A percentile compares a stretch with the other conserved stretches of the same genome.
phyloP scores from a whole-genome alignment of 2,329 filamentous ascomycete genomes.

The Aspergillus sp. region DNA sequence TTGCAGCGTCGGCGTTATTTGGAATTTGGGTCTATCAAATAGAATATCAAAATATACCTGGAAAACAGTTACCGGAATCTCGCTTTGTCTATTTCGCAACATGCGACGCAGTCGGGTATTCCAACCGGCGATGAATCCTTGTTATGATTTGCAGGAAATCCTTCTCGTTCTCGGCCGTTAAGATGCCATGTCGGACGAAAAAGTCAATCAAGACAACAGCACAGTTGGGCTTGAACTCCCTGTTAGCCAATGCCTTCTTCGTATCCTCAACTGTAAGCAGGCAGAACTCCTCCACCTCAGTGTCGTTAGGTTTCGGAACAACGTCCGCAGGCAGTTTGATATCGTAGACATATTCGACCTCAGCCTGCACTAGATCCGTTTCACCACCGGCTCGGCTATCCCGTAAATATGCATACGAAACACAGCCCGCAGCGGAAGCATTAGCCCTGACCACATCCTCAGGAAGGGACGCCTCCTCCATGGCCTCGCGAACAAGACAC shows the following conservation, averaged over 20 bases:
- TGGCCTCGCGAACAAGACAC: conserved; percentile 78
- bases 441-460: conserved; percentile 64
- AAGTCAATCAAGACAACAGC: conserved; percentile 83
- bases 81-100: conserved; percentile 9
- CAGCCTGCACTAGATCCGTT: conserved; percentile 78
- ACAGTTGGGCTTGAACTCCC: conserved; percentile 92
- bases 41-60: conserved; percentile 27
- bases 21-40: conserved; percentile 37
- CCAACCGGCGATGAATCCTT: conserved; percentile 74
- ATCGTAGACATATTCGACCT: conserved; percentile 90
- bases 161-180: conserved; percentile 76
- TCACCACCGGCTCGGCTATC: conserved; percentile 76
- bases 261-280: conserved; percentile 77
- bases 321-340: conserved; percentile 70
- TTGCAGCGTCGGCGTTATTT: conserved; percentile 45
- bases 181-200: conserved; percentile 77
- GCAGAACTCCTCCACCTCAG: conserved; percentile 83
- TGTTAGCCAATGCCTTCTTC: conserved; percentile 64
- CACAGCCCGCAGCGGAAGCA: conserved; percentile 62
- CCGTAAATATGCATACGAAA: conserved; percentile 84
- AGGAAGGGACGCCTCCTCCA: conserved; percentile 82
- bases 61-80: not conserved
- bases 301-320: conserved; percentile 74
- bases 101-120: conserved; percentile 68
- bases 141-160: conserved; percentile 73